phyloP scores from a whole-genome alignment of 257 asterid species.

The Leonotis leonurus region DNA sequence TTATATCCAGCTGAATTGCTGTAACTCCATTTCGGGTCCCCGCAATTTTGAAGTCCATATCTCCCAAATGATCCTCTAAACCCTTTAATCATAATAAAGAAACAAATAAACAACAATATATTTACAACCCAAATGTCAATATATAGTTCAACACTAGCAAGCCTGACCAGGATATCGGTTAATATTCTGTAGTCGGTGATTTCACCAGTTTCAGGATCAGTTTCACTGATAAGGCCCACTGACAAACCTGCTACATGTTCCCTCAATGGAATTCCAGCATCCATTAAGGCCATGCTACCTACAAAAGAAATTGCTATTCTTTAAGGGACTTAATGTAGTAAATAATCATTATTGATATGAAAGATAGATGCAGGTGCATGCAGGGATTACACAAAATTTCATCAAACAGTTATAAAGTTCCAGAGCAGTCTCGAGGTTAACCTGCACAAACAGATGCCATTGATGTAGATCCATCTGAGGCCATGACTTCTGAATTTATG shows the following conservation, averaged over 20 bases:
- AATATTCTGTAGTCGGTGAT: constrained; percentile 73
- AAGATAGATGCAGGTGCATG: neutral
- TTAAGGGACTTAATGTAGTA: neutral
- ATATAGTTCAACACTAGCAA: neutral
- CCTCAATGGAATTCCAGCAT: constrained; percentile 85
- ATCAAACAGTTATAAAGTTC: constrained; percentile 7
- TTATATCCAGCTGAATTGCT: constrained; percentile 92
- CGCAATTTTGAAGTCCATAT: constrained; percentile 97
- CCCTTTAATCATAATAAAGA: constrained; percentile 41
- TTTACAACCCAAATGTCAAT: neutral
- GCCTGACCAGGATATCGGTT: constrained; percentile 82
- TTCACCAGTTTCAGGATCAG: constrained; percentile 76
- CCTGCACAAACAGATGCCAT: constrained; percentile 99
- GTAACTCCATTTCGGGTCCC: constrained; percentile 93
- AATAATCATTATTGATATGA: neutral
- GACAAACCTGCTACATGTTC: constrained; percentile 94
- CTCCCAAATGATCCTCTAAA: constrained; percentile 97
- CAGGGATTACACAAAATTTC: neutral
- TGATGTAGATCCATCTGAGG: constrained; percentile 98
- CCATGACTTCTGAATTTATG: constrained; percentile 94
- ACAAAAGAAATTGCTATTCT: constrained; percentile 16
- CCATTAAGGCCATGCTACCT: constrained; percentile 99
- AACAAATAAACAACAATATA: neutral
- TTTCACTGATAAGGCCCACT: constrained; percentile 82
- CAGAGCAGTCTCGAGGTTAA: constrained; percentile 16